Evolutionary conservation across 2,329 filamentous ascomycete species (phyloP).

Genomic region (Claviceps pazoutovae): DNA sequence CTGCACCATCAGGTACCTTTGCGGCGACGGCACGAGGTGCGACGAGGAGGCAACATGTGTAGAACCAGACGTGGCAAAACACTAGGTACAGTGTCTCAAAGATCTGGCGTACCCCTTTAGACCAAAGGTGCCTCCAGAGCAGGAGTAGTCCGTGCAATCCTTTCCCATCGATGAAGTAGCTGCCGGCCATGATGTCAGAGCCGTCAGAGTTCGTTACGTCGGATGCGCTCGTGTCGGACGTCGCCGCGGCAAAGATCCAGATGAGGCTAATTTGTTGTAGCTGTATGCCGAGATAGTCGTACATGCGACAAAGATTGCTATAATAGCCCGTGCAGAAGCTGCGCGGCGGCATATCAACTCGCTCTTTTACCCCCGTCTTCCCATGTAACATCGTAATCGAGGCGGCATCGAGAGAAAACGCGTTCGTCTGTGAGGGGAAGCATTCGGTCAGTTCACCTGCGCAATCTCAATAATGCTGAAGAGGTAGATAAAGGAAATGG

Average conservation of each 20-base stretch:
- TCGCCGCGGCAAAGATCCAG: slow-evolving; percentile 32
- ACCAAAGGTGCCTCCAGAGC: slow-evolving; percentile 22
- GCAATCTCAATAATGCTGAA: too few relatives aligned
- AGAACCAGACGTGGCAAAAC: slow-evolving; percentile 39
- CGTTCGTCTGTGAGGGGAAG: slow-evolving; percentile 13
- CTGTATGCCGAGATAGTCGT: slow-evolving; percentile 35
- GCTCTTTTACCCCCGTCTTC: slow-evolving; percentile 16
- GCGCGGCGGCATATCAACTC: slow-evolving; percentile 26
- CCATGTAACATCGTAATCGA: slow-evolving; percentile 23
- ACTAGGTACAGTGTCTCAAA: slow-evolving; percentile 29
- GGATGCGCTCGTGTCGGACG: slow-evolving; percentile 6
- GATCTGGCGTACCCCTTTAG: slow-evolving; percentile 24
- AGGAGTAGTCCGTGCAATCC: slow-evolving; percentile 36
- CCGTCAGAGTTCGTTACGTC: slow-evolving; percentile 1
- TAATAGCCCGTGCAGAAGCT: slow-evolving; percentile 33
- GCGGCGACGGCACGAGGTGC: slow-evolving; percentile 15
- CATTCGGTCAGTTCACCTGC: neutral
- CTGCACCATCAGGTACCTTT: neutral
- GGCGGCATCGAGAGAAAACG: slow-evolving; percentile 23
- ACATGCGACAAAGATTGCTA: slow-evolving; percentile 39
- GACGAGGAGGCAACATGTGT: slow-evolving; percentile 34
- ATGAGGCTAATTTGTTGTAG: slow-evolving; percentile 37
- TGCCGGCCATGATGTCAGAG: slow-evolving; percentile 13
- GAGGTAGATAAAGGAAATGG: too few relatives aligned
- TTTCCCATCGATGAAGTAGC: slow-evolving; percentile 40